These are phyloP conservation scores for Pseudoperonospora humuli DNA, from an alignment of 352 stramenopile species.

Conservation along the genomic window DNA sequence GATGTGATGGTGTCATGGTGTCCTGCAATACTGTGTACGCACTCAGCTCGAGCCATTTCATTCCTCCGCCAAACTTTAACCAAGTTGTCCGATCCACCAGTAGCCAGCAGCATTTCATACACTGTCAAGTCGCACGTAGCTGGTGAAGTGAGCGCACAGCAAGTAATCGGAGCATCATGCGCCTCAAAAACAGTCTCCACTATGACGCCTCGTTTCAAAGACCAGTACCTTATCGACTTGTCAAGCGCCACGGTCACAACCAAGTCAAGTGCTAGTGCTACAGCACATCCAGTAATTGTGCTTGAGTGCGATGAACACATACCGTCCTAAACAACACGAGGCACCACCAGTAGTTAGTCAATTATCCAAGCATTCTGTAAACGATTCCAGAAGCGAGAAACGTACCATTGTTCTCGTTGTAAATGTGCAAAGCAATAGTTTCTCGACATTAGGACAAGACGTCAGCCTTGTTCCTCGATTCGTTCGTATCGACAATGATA, in stretches of 20 bases:
- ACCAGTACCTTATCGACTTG: constrained; percentile 44
- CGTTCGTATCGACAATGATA: constrained; percentile 7
- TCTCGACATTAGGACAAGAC: constrained; percentile 8
- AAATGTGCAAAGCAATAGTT: constrained; percentile 20
- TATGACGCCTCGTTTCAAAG: constrained; percentile 20
- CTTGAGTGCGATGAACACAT: constrained; percentile 42
- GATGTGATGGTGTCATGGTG: constrained; percentile 40
- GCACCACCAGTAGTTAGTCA: background rate
- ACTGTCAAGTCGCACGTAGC: constrained; percentile 13
- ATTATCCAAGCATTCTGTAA: too few species aligned
- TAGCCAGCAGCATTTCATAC: constrained; percentile 38
- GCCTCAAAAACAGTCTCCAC: constrained; percentile 36
- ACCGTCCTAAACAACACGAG: constrained; percentile 16
- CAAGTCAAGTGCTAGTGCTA: constrained; percentile 31
- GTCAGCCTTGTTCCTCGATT: background rate
- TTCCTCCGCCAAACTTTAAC: constrained; percentile 49
- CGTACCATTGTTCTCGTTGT: constrained; percentile 9
- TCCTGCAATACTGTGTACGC: constrained; percentile 36
- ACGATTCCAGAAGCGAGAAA: background rate
- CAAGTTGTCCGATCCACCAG: constrained; percentile 51
- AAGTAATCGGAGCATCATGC: constrained; percentile 38
- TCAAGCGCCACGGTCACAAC: constrained; percentile 46
- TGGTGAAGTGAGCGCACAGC: constrained; percentile 29
- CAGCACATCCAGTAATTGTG: constrained; percentile 31
- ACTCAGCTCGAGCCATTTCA: constrained; percentile 11